phyloP scores from a whole-genome alignment of 805 yeast species.

The Candida pini region DNA sequence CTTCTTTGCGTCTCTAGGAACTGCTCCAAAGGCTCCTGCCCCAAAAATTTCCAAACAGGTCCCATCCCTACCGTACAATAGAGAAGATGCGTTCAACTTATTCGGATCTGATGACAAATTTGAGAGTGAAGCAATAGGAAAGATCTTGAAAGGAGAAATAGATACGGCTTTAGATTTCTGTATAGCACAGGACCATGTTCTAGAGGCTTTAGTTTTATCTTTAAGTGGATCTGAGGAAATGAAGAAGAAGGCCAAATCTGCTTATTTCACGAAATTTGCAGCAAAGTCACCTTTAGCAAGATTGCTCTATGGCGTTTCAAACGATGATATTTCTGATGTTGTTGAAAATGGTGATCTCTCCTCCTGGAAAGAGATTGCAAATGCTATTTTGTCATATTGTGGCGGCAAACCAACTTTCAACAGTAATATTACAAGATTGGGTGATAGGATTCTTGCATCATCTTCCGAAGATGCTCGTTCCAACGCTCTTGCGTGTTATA shows the following conservation, averaged over 20 bases:
- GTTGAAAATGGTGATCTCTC: constrained; percentile 70
- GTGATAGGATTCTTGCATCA: constrained; percentile 62
- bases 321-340: constrained; percentile 53
- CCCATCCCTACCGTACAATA: no score
- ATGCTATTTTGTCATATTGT: constrained; percentile 56
- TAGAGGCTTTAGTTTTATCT: constrained; percentile 82
- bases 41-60: constrained; percentile 12
- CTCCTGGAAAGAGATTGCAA: constrained; percentile 82
- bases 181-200: constrained; percentile 53
- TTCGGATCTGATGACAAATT: constrained; percentile 27
- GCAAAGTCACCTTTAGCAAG: constrained; percentile 57
- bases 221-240: constrained; percentile 56
- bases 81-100: constrained; percentile 47
- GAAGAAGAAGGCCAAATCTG: constrained; percentile 63
- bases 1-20: constrained; percentile 31
- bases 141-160: constrained; percentile 56
- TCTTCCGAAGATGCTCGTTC: constrained; percentile 44
- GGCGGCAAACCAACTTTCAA: constrained; percentile 44
- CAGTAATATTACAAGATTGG: constrained; percentile 56
- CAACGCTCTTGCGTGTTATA: constrained; percentile 70
- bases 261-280: constrained; percentile 60
- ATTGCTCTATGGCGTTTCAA: constrained; percentile 59
- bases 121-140: constrained; percentile 42
- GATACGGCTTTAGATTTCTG: constrained; percentile 64
- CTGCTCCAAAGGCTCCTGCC: constrained; percentile 8